Conservation (phyloP, 2,329 filamentous ascomycete genomes). For the Scleromitrula shiraiana region DNA sequence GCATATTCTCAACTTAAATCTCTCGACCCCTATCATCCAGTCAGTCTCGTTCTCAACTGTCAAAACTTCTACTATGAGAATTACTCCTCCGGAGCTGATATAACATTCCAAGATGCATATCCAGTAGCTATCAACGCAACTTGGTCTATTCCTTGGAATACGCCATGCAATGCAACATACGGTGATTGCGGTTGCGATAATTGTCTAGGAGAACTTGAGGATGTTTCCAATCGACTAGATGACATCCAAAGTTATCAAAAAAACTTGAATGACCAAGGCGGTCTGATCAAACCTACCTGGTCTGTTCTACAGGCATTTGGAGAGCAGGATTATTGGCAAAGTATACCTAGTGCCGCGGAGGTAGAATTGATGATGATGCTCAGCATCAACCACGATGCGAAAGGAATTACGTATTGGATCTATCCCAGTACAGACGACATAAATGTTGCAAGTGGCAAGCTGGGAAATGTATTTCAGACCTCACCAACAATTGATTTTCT, state of each 20-base stretch:
- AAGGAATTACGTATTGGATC: slow-evolving; percentile 39
- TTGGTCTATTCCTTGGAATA: slow-evolving; percentile 38
- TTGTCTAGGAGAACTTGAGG: slow-evolving; percentile 33
- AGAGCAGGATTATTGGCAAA: slow-evolving; percentile 35
- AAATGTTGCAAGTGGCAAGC: slow-evolving; percentile 26
- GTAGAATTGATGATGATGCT: slow-evolving; percentile 40
- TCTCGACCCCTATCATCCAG: slow-evolving; percentile 44
- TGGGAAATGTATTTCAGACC: slow-evolving; percentile 35
- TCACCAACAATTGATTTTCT: slow-evolving; percentile 31
- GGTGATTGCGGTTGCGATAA: slow-evolving; percentile 46
- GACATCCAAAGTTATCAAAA: slow-evolving; percentile 33
- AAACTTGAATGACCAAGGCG: slow-evolving; percentile 30
- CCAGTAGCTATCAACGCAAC: slow-evolving; percentile 40
- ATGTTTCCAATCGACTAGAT: slow-evolving; percentile 38
- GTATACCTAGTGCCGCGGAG: slow-evolving; percentile 38
- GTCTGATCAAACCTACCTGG: slow-evolving; percentile 37
- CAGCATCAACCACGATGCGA: slow-evolving; percentile 41
- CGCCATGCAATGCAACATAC: slow-evolving; percentile 42
- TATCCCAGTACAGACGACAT: slow-evolving; percentile 33
- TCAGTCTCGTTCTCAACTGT: slow-evolving; percentile 44
- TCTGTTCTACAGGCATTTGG: slow-evolving; percentile 43
- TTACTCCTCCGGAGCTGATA: slow-evolving; percentile 43
- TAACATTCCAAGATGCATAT: slow-evolving; percentile 43
- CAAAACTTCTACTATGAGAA: slow-evolving; percentile 43
- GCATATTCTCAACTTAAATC: slow-evolving; percentile 37